A percentile compares a stretch with the other conserved stretches of the same genome.
Conservation (phyloP, 2,329 filamentous ascomycete species). For the Zymoseptoria passerinii region DNA sequence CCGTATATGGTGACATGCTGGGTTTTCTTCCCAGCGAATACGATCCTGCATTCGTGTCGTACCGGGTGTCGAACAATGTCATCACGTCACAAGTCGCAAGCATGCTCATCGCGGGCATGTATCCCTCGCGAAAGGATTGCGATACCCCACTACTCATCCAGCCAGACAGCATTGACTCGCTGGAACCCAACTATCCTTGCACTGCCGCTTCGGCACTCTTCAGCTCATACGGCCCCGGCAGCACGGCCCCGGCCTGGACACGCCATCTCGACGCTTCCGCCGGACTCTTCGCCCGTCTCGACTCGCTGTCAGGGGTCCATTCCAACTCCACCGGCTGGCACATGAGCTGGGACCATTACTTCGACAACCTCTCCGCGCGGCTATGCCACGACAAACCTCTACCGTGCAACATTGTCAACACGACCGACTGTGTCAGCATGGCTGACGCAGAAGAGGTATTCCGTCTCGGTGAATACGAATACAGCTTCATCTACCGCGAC, state of each 20-base stretch:
- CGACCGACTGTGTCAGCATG: conserved; percentile 52
- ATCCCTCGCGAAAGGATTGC: conserved; percentile 30
- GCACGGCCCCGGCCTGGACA: conserved; percentile 48
- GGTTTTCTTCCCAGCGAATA: conserved; percentile 53
- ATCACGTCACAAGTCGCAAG: conserved; percentile 76
- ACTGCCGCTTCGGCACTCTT: conserved; percentile 40
- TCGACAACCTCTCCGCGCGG: conserved; percentile 70
- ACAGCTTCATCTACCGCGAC: conserved; percentile 68
- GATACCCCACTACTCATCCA: conserved; percentile 39
- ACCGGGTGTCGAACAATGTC: conserved; percentile 70
- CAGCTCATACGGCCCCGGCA: conserved; percentile 39
- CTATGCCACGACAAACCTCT: conserved; percentile 68
- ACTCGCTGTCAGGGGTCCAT: conserved; percentile 59
- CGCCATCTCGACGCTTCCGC: conserved; percentile 52
- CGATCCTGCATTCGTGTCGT: conserved; percentile 44
- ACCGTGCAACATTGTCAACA: conserved; percentile 54
- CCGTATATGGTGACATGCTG: conserved; percentile 65
- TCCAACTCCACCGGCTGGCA: conserved; percentile 55
- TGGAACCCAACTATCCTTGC: conserved; percentile 68
- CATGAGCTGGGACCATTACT: conserved; percentile 70
- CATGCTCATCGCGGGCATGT: conserved; percentile 67
- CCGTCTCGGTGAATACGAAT: conserved; percentile 71
- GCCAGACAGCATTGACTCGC: conserved; percentile 54
- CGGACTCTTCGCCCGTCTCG: conserved; percentile 52
- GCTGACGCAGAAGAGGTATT: conserved; percentile 61